Percentiles rank a stretch among this genome's conserved stretches.
phyloP scores from a whole-genome alignment of 164 flowering plant species.

The Annona squamosa region DNA sequence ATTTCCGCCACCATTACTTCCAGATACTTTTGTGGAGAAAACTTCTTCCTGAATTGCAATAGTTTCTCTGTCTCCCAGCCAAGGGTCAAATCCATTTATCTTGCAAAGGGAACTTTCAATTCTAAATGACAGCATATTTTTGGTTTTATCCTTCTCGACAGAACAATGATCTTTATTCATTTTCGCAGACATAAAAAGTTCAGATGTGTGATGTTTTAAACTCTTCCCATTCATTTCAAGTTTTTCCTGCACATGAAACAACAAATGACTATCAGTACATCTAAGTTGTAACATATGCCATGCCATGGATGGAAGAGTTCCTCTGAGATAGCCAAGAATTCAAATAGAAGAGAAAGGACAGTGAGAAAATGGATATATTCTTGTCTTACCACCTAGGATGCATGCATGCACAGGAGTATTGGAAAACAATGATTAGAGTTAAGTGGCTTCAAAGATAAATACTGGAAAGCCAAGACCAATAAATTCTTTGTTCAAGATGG shows the following conservation, averaged over 20 bases:
- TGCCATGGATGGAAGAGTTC: neutral
- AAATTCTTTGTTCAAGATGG: neutral
- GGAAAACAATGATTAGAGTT: neutral
- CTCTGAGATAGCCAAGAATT: neutral
- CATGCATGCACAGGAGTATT: too few species aligned
- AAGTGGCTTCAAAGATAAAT: neutral
- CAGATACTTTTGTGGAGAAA: conserved; percentile 20
- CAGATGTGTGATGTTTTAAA: conserved; percentile 37
- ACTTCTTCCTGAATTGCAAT: conserved; percentile 39
- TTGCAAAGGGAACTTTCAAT: conserved; percentile 41
- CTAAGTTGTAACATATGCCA: too few species aligned
- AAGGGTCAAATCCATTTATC: conserved; percentile 37
- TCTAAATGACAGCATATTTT: conserved; percentile 45
- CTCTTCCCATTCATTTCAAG: conserved; percentile 42
- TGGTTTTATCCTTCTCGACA: conserved; percentile 19
- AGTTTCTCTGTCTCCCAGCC: conserved; percentile 50
- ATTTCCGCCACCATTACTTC: conserved; percentile 12
- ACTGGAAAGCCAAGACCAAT: neutral
- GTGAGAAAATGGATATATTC: too few species aligned
- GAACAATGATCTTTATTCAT: conserved; percentile 21
- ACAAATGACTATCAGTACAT: conserved; percentile 1
- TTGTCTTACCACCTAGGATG: too few species aligned
- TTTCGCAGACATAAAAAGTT: conserved; percentile 23
- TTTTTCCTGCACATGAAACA: conserved; percentile 44
- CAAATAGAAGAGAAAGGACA: too few species aligned